Evolutionary conservation across 768 basidiomycete genomes (phyloP), one percentile per base, ranked within the genome.

Genomic region (Crassisporium funariophilum): DNA sequence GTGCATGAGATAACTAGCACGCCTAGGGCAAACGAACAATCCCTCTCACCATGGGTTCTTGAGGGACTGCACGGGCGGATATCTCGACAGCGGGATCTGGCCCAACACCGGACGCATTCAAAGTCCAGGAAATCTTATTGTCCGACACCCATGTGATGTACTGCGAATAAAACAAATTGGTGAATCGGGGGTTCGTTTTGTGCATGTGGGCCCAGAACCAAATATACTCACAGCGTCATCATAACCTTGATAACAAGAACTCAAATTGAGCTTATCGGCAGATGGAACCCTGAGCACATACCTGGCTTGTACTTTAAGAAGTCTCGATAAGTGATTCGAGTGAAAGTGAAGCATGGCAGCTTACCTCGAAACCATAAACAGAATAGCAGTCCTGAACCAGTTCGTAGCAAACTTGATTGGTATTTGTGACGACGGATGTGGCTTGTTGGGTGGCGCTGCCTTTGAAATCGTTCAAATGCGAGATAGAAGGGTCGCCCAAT

Each of bases 401-500:
- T 59, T 81, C 76, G 60, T 94, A 95, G 61, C 90, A 91, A 21
- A 68, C 61, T 62, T 83, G 84, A 62, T 90, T 75, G n/a, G 89
- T 89, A 9, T 55, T 48, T 0, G 84, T 76, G 11, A 92, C 71
- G 16, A 71, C 83, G 5, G 91, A 93, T 0, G 86, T 86, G 2
- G 91, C 86, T 59, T 95, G 90, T 63, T 95, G 94, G 61, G 79
- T 88, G 6, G 76, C 78, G 38, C 86, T 88, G 35, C 94, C 94
- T n/a, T 68, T 74, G 61, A 88, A 93, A 4, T 77, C 48, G 58
- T 92, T 92, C 35, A 84, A 64, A 17, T 54, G 44, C 0, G 84
- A 82, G n/a, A 67, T 63, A 13, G 63, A 65, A 2, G 71, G 58
- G 59, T 93, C 71, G 5, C 68, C 53, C 44, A 91, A 87, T 41